phyloP scores from a whole-genome alignment of 2,329 filamentous ascomycete genomes.

The Diplodia sapinea region DNA sequence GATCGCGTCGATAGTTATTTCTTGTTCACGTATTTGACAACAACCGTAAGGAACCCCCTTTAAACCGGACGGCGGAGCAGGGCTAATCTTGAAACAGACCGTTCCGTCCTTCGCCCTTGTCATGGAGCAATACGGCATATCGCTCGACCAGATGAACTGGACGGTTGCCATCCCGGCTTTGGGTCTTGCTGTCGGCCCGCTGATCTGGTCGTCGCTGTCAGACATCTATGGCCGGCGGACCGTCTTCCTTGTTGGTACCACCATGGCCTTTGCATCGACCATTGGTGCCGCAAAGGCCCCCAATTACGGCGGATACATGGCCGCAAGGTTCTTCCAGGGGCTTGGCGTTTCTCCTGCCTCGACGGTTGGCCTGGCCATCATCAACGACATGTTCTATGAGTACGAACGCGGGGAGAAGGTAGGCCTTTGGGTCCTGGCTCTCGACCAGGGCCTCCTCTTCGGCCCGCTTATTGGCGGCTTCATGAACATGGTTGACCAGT shows the following conservation, averaged over 20 bases:
- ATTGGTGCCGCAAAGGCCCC: constrained; percentile 51
- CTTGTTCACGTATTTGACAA: constrained; percentile 65
- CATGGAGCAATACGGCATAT: constrained; percentile 52
- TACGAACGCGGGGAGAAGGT: constrained; percentile 62
- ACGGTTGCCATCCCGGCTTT: constrained; percentile 56
- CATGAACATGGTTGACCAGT: constrained; percentile 53
- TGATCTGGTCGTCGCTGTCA: constrained; percentile 43
- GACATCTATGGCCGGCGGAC: constrained; percentile 48
- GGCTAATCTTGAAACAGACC: neutral
- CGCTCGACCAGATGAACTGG: constrained; percentile 58
- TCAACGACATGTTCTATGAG: constrained; percentile 63
- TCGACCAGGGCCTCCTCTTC: constrained; percentile 59
- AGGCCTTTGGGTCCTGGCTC: constrained; percentile 63
- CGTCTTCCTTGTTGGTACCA: constrained; percentile 55
- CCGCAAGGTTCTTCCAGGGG: constrained; percentile 64
- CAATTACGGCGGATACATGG: constrained; percentile 60
- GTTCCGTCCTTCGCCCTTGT: constrained; percentile 60
- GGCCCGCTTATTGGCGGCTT: constrained; percentile 61
- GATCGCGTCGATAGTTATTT: constrained; percentile 54
- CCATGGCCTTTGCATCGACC: constrained; percentile 51
- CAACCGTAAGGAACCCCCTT: constrained; percentile 46
- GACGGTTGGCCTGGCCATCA: constrained; percentile 61
- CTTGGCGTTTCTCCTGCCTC: constrained; percentile 61
- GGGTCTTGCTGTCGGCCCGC: constrained; percentile 41
- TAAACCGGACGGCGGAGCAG: neutral